Evolutionary conservation across 2,329 filamentous ascomycete species (phyloP).

Genomic region (Dactylellina haptotyla): DNA sequence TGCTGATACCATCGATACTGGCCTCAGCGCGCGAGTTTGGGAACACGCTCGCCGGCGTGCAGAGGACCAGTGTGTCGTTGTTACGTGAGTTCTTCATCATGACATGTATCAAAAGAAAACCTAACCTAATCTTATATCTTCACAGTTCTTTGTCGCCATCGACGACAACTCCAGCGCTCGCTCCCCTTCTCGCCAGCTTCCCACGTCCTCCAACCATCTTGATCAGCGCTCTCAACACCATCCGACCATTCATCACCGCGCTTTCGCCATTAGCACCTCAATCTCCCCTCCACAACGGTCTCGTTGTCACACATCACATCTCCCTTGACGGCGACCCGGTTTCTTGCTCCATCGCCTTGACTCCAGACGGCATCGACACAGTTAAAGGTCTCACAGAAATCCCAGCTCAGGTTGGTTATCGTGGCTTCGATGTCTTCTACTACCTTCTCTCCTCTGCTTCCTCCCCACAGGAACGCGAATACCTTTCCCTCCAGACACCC

Average conservation of each 20-base stretch:
- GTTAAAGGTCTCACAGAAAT: slow-evolving; percentile 80
- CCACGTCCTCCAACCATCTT: slow-evolving; percentile 80
- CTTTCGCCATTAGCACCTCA: slow-evolving; percentile 87
- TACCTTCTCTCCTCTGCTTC: slow-evolving; percentile 93
- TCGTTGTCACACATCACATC: slow-evolving; percentile 75
- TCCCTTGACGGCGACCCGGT: slow-evolving; percentile 82
- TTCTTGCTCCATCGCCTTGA: slow-evolving; percentile 78
- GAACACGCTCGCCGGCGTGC: slow-evolving; percentile 94
- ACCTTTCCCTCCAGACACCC: slow-evolving; percentile 79
- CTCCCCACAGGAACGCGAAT: slow-evolving; percentile 86
- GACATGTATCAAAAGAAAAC: background rate
- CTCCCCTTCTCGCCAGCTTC: slow-evolving; percentile 81
- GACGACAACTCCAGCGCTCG: slow-evolving; percentile 84
- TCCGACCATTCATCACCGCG: slow-evolving; percentile 89
- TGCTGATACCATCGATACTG: slow-evolving; percentile 81
- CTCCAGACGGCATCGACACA: slow-evolving; percentile 88
- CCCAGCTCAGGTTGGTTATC: slow-evolving; percentile 79
- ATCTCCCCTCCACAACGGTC: slow-evolving; percentile 73
- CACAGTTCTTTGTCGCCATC: slow-evolving; percentile 60
- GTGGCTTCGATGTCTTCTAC: slow-evolving; percentile 98
- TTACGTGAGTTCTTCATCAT: slow-evolving; percentile 71
- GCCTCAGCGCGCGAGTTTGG: slow-evolving; percentile 85
- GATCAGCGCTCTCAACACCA: slow-evolving; percentile 79
- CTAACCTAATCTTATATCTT: background rate
- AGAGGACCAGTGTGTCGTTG: slow-evolving; percentile 90